phyloP scores from a whole-genome alignment of 768 basidiomycete genomes.

The Postia placenta region DNA sequence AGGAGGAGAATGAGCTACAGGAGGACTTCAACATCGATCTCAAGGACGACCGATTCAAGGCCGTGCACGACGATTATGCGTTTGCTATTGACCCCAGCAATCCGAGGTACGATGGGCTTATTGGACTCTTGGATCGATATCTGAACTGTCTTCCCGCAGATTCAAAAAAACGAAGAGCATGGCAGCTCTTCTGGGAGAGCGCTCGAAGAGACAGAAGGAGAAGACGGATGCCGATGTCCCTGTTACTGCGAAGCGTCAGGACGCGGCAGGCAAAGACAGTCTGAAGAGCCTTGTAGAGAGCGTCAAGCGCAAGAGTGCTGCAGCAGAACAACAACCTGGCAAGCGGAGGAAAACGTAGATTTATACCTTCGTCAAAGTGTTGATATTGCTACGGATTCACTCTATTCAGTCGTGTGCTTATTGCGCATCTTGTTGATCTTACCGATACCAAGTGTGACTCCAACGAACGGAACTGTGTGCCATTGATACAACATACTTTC shows the following conservation, averaged over 20 bases:
- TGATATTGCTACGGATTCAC: neutral
- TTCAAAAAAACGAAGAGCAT: conserved; percentile 93
- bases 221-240: conserved; percentile 11
- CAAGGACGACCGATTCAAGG: conserved; percentile 83
- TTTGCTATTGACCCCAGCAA: conserved; percentile 96
- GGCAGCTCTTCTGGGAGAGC: conserved; percentile 77
- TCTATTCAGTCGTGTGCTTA: no score
- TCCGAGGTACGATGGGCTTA: conserved; percentile 65
- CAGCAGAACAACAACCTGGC: conserved; percentile 24
- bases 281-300: conserved; percentile 75
- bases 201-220: conserved; percentile 56
- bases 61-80: conserved; percentile 80
- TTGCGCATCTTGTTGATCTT: no score
- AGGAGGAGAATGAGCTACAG: conserved; percentile 62
- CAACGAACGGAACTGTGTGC: neutral
- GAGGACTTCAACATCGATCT: conserved; percentile 81
- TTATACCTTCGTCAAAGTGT: neutral
- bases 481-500: neutral
- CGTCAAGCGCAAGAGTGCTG: conserved; percentile 72
- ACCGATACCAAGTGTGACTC: neutral
- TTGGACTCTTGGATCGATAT: neutral
- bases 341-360: conserved; percentile 32
- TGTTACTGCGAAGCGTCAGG: conserved; percentile 1
- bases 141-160: conserved; percentile 33
- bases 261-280: neutral